Evolutionary conservation across 371 early-diverging fungal genomes (phyloP).

Genomic region (Lichtheimia hyalospora): DNA sequence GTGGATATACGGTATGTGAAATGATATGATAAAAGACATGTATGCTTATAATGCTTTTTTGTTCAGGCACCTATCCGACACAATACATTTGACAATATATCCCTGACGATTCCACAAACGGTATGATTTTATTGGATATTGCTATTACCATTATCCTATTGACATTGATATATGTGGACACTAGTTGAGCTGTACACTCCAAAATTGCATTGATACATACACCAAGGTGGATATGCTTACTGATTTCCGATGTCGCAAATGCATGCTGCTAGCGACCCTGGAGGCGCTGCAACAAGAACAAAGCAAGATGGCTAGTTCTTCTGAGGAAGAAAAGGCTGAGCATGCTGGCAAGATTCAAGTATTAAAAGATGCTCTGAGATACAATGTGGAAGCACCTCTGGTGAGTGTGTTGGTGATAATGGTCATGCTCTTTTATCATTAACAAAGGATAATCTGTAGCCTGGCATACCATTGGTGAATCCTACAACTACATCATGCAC

Average conservation of each 20-base stretch:
- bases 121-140: slow-evolving; percentile 21
- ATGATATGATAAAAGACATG: neutral
- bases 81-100: slow-evolving; percentile 81
- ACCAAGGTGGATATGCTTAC: slow-evolving; percentile 70
- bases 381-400: slow-evolving; percentile 37
- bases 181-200: slow-evolving; percentile 59
- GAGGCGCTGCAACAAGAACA: slow-evolving; percentile 41
- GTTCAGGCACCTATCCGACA: slow-evolving; percentile 72
- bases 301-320: slow-evolving; percentile 12
- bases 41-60: neutral
- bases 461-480: slow-evolving; percentile 29
- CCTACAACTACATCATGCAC: slow-evolving; percentile 37
- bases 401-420: slow-evolving; percentile 11
- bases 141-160: neutral
- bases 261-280: slow-evolving; percentile 64
- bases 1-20: slow-evolving; percentile 68
- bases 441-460: slow-evolving; percentile 11
- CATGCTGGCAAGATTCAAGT: slow-evolving; percentile 29
- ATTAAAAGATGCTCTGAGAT: slow-evolving; percentile 34
- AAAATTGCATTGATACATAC: slow-evolving; percentile 66
- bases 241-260: slow-evolving; percentile 78
- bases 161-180: neutral
- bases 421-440: no score
- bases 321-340: slow-evolving; percentile 11
- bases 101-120: slow-evolving; percentile 69